Base-by-base conservation (phyloP, 768 basidiomycete genomes). In the Panaeolus papilionaceus region DNA sequence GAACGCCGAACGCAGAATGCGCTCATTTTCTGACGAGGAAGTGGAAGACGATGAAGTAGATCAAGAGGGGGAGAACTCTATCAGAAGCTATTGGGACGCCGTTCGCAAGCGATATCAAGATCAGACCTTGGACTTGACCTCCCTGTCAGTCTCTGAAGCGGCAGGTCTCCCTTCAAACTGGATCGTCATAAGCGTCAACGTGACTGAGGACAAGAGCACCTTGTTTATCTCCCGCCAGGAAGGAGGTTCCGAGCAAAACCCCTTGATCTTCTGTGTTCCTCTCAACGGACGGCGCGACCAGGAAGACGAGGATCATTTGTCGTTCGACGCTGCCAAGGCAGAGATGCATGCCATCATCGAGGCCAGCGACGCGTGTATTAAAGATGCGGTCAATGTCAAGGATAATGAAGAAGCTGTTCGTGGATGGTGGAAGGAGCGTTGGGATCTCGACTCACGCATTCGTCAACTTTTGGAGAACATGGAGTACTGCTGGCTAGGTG, bases 401-500 rank as follows among this genome's bases (percentile, higher is more conserved):
- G 86, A 91, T 47, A 88, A 92, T 67, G 81, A 82, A 51, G 85
- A 86, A 38, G 93, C 88, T 0, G 83, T 90, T 68, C 81, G 84
- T 0, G 85, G 82, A 1, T 99, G 98, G 98, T 99, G 98, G 98
- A 89, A 87, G 40, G 85, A 89, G 64, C 84, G 98, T 3, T 79
- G 81, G 26, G 86, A 84, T 23, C 83, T 99, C n/a, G 96, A 99
- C 73, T 82, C 81, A 61, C 85, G 95, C 26, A 75, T 99, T 73
- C 82, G 87, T 66, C 87, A 88, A 38, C 78, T 99, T 6, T 76
- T 98, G 39, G 88, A 88, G 70, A 94, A 91, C 70, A 90, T 99
- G 51, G 98, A 99, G 76, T 96, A 93, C 72, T 95, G 93, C 74
- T 99, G 98, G 98, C 83, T 99, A 2, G 97, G 98, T 1, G 95